Percentiles rank a stretch among this genome's conserved stretches.
Conservation (phyloP, 305 asterid genomes). For the Petunia hybrid region DNA sequence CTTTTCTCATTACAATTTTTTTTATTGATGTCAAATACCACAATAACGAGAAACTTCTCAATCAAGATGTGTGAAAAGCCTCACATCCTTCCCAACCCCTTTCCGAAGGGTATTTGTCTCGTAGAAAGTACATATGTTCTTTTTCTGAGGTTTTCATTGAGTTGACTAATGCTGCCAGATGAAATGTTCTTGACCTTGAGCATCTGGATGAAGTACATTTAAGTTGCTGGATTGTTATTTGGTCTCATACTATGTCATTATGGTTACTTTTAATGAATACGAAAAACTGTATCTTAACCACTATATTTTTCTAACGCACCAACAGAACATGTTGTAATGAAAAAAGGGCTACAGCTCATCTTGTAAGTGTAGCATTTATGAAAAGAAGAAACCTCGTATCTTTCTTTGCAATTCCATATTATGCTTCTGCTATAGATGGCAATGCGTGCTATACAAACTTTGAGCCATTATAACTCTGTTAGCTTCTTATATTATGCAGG, state of each 20-base stretch:
- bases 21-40: background rate
- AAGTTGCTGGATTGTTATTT: too few relatives aligned
- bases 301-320: background rate
- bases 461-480: background rate
- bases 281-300: background rate
- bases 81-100: background rate
- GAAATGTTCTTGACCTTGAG: background rate
- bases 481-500: constrained; percentile 58
- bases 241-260: too few relatives aligned
- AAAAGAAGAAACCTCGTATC: background rate
- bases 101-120: background rate
- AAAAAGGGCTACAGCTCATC: background rate
- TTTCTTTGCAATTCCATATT: background rate
- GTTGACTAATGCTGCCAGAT: background rate
- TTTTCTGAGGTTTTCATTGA: background rate
- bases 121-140: background rate
- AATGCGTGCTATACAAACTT: background rate
- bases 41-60: background rate
- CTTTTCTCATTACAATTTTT: background rate
- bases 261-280: background rate
- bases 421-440: constrained; percentile 8
- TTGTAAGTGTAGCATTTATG: background rate
- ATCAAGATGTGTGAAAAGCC: background rate
- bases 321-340: background rate
- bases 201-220: background rate